A percentile compares a stretch with the other conserved stretches of the same genome.
phyloP scores from a whole-genome alignment of 2,329 filamentous ascomycete genomes.

The Calonectria pseudoturangicola region DNA sequence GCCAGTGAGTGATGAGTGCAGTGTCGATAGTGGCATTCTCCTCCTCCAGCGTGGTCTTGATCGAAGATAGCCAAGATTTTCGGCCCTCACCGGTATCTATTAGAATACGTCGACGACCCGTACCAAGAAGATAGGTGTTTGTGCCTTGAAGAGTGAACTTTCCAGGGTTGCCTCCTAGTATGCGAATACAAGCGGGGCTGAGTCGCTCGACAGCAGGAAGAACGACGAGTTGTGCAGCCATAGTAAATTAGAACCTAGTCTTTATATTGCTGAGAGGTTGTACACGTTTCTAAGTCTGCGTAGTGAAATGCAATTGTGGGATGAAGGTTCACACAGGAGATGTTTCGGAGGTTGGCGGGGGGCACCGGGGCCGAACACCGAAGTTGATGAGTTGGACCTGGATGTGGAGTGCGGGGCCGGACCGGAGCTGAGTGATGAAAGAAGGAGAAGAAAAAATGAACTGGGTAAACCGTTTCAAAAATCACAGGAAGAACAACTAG shows the following conservation, averaged over 20 bases:
- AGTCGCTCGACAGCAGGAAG: constrained; percentile 86
- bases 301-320: background rate
- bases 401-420: constrained; percentile 33
- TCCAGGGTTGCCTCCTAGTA: constrained; percentile 92
- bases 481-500: background rate
- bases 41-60: constrained; percentile 78
- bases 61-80: constrained; percentile 80
- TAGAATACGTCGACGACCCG: constrained; percentile 82
- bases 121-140: constrained; percentile 95
- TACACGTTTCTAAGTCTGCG: background rate
- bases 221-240: constrained; percentile 77
- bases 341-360: constrained; percentile 10
- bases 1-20: constrained; percentile 93
- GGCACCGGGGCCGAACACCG: constrained; percentile 23
- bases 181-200: constrained; percentile 85
- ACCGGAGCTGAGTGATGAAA: constrained; percentile 19
- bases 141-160: constrained; percentile 88
- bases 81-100: constrained; percentile 93
- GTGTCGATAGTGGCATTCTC: constrained; percentile 82
- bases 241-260: constrained; percentile 55
- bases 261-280: background rate
- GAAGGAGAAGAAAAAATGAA: constrained; percentile 1
- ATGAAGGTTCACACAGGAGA: background rate
- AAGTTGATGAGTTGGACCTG: background rate
- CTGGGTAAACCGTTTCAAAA: too few relatives aligned